phyloP scores from a whole-genome alignment of 2,329 filamentous ascomycete species.

The Cyanodermella asteris region DNA sequence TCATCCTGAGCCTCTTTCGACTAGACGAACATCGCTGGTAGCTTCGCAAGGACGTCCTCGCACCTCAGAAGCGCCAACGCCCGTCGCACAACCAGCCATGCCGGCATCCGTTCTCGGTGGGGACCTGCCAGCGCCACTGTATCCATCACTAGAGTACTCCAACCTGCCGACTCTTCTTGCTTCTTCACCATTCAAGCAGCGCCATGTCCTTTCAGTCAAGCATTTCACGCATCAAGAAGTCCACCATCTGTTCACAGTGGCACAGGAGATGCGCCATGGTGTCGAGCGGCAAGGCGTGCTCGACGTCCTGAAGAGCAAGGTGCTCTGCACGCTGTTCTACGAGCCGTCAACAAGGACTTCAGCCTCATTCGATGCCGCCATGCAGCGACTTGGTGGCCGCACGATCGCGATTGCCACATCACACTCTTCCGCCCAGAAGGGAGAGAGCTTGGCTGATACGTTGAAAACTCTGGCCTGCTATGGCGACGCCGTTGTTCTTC shows the following conservation, averaged over 20 bases:
- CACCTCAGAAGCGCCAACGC: too few species aligned
- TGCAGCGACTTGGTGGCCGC: conserved; percentile 88
- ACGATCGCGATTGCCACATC: conserved; percentile 63
- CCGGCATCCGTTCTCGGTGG: too few species aligned
- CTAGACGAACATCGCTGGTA: conserved; percentile 8
- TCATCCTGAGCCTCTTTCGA: conserved; percentile 18
- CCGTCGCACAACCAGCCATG: conserved; percentile 2
- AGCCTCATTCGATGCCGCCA: conserved; percentile 87
- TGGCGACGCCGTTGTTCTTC: conserved; percentile 83
- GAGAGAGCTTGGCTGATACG: conserved; percentile 81
- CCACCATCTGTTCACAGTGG: conserved; percentile 85
- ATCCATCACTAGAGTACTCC: conserved; percentile 29
- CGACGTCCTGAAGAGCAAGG: conserved; percentile 62
- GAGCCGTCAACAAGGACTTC: conserved; percentile 94
- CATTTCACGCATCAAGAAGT: conserved; percentile 75
- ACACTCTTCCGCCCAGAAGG: conserved; percentile 80
- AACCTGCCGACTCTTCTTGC: conserved; percentile 52
- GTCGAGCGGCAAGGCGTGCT: conserved; percentile 83
- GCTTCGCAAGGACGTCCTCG: too few species aligned
- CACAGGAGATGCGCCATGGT: conserved; percentile 89
- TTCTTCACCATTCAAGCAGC: conserved; percentile 67
- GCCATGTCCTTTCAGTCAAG: conserved; percentile 77
- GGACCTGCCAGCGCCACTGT: conserved; percentile 13
- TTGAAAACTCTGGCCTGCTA: conserved; percentile 88
- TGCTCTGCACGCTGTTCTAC: conserved; percentile 88